Evolutionary conservation across 306 rosid genomes (phyloP).

Genomic region (Prunus kanzakura): DNA sequence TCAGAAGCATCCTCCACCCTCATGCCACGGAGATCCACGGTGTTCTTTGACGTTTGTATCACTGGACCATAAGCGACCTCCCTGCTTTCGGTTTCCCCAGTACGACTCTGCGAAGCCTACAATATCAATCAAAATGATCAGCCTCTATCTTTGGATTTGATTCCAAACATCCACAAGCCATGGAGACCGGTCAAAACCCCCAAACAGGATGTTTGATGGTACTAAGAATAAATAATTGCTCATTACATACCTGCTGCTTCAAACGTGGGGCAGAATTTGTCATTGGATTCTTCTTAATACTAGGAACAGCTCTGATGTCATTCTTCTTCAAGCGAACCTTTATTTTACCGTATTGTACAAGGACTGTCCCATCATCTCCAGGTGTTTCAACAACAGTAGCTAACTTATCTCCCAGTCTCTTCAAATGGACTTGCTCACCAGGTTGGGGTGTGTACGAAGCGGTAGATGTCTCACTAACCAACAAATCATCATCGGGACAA

Average conservation of each 20-base stretch:
- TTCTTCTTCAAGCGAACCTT: conserved; percentile 82
- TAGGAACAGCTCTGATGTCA: conserved; percentile 50
- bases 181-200: not conserved
- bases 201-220: too few species aligned
- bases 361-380: conserved; percentile 56
- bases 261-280: conserved; percentile 36
- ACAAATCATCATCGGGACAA: conserved; percentile 32
- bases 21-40: conserved; percentile 85
- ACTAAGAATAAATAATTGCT: too few species aligned
- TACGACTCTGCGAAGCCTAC: conserved; percentile 36
- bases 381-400: conserved; percentile 71
- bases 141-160: not conserved
- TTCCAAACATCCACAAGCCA: not conserved
- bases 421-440: conserved; percentile 73
- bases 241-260: conserved; percentile 58
- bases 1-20: conserved; percentile 76
- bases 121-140: conserved; percentile 16
- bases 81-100: conserved; percentile 29
- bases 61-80: conserved; percentile 59
- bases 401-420: conserved; percentile 65
- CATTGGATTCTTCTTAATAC: conserved; percentile 32
- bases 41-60: conserved; percentile 80
- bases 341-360: conserved; percentile 83
- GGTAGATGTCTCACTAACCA: conserved; percentile 32
- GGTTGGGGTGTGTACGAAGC: conserved; percentile 54